phyloP scores from a whole-genome alignment of 2,329 filamentous ascomycete species.

The Trichophyton verrucosum region DNA sequence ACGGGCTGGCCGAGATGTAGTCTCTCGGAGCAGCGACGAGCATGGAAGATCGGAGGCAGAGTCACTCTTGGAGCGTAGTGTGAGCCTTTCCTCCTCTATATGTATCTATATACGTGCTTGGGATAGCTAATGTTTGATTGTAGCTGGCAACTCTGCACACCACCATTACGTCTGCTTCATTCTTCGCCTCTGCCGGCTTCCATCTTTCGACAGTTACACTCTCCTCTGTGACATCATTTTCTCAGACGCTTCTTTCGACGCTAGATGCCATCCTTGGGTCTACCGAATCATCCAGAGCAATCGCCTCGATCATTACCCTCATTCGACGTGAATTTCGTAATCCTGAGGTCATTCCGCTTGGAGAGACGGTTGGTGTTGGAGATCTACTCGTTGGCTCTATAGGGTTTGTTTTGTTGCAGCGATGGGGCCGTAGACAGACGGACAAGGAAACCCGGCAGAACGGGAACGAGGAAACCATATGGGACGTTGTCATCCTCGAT shows the following conservation, averaged over 20 bases:
- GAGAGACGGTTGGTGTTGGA: slow-evolving; percentile 29
- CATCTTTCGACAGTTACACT: slow-evolving; percentile 34
- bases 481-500: slow-evolving; percentile 39
- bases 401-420: slow-evolving; percentile 35
- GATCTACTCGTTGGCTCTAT: slow-evolving; percentile 34
- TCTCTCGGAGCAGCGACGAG: slow-evolving; percentile 36
- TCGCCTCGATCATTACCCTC: slow-evolving; percentile 37
- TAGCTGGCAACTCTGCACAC: slow-evolving; percentile 34
- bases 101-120: neutral
- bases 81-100: slow-evolving; percentile 17
- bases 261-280: slow-evolving; percentile 37
- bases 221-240: slow-evolving; percentile 31
- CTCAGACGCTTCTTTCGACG: slow-evolving; percentile 34
- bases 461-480: slow-evolving; percentile 34
- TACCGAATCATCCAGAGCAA: slow-evolving; percentile 38
- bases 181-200: slow-evolving; percentile 36
- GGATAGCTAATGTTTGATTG: slow-evolving; percentile 7
- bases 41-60: slow-evolving; percentile 32
- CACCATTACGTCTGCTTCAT: slow-evolving; percentile 36
- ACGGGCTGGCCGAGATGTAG: slow-evolving; percentile 34
- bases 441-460: slow-evolving; percentile 29
- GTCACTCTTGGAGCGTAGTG: slow-evolving; percentile 34
- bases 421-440: slow-evolving; percentile 35
- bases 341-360: slow-evolving; percentile 21
- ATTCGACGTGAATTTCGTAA: slow-evolving; percentile 34